Base-by-base conservation (phyloP, 768 basidiomycete species). In the Exsudoporus frostii region DNA sequence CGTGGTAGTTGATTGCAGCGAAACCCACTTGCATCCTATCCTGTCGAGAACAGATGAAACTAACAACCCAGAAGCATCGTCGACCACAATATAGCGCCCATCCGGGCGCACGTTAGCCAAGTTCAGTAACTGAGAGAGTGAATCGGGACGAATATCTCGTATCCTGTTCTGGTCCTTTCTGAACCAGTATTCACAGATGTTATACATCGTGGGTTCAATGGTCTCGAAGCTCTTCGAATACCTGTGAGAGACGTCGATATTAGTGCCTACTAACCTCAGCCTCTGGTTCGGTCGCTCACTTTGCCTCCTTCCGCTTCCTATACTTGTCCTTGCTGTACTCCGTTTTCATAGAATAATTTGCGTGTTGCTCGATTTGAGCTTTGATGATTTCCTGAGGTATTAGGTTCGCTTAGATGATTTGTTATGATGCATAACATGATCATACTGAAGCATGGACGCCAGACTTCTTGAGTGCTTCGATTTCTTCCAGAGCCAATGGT, bases 281-380 rank as follows among this genome's bases (percentile, higher is more conserved):
- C n/a, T n/a, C n/a, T 34, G 25, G 15, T 38, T 29, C 38, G 25
- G 15, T 4, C 15, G 68, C 85, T 59, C 65, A 96, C 95, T 98
- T 99, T 51, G 91, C 93, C 73, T 95, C 92, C 70, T 99, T 99
- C 36, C 92, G 80, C 69, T 95, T 96, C 69, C 83, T 88, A 72
- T 98, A 99, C 68, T 99, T 99, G 65, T 98, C 95, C 71, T 99
- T 98, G 72, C 91, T 94, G 71, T 95, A 98, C 70, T 96, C 97
- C 1, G 95, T 98, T 72, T 98, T 98, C 45, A 98, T 75, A 11
- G 85, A 84, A 68, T 90, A 99, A 62, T 91, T 90, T 29, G 90
- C 86, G 63, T 98, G 96, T 63, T 86, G 83, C 61, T 92, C 92
- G 43, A 98, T 96, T 70, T 98, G 96, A 68, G 79, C 86, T 65